Percentiles rank a stretch among this genome's conserved stretches.
These are phyloP conservation scores for Medicago truncatula DNA, from an alignment of 306 rosid species.

Conservation along the genomic window MtrunA17r5.0-ANR NC_053044.1:42378501-42379000, in stretches of 20 bases:
- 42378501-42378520: neutral
- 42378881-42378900: slow-evolving; percentile 98
- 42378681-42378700: neutral
- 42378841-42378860: slow-evolving; percentile 69
- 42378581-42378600: neutral
- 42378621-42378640: neutral
- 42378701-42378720: neutral
- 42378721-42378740: neutral
- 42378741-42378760: slow-evolving; percentile 5
- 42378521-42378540: neutral
- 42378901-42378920: slow-evolving; percentile 56
- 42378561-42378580: too few species aligned
- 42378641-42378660: neutral
- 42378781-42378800: slow-evolving; percentile 38
- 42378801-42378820: slow-evolving; percentile 72
- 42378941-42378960: neutral
- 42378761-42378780: slow-evolving; percentile 1
- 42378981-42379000: slow-evolving; percentile 38
- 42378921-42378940: neutral
- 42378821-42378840: slow-evolving; percentile 94
- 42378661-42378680: neutral
- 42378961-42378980: slow-evolving; percentile 8
- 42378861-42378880: slow-evolving; percentile 79
- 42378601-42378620: neutral
- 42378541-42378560: neutral